Percentiles rank a stretch among this genome's conserved stretches.
Conservation (phyloP, 352 stramenopile genomes). For the Globisporangium orthogonon region DNA sequence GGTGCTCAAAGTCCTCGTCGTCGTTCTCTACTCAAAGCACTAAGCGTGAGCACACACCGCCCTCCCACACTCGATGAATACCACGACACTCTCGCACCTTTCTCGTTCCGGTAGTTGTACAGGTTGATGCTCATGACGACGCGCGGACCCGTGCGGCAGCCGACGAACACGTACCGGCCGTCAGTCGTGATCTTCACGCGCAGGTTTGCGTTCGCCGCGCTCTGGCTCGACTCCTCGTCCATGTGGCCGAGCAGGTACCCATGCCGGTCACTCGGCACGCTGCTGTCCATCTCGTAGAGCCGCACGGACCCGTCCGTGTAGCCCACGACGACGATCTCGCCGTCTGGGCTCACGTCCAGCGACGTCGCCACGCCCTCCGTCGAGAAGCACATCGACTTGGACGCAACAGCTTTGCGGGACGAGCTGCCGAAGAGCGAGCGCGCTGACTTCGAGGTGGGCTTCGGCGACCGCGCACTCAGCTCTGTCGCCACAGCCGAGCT, state of each 20-base stretch:
- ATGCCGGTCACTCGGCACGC: conserved; percentile 69
- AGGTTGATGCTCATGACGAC: conserved; percentile 82
- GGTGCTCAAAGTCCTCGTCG: conserved; percentile 74
- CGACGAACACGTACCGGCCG: conserved; percentile 78
- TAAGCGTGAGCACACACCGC: not conserved
- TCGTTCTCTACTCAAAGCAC: conserved; percentile 39
- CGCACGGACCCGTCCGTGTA: conserved; percentile 75
- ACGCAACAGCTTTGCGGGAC: conserved; percentile 26
- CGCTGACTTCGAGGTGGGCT: conserved; percentile 25
- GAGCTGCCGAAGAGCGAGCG: conserved; percentile 38
- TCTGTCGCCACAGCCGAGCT: not conserved
- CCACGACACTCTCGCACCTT: conserved; percentile 30
- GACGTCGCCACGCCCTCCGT: conserved; percentile 68
- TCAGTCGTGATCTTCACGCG: conserved; percentile 76
- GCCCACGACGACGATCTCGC: conserved; percentile 76
- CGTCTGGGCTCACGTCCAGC: conserved; percentile 68
- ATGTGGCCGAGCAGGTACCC: conserved; percentile 77
- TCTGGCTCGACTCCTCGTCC: conserved; percentile 63
- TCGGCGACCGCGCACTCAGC: conserved; percentile 2
- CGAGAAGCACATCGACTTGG: conserved; percentile 79
- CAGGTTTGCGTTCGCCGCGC: conserved; percentile 40
- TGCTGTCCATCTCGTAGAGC: conserved; percentile 84
- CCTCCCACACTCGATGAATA: not conserved
- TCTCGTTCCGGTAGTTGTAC: conserved; percentile 74
- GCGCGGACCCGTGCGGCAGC: conserved; percentile 52